phyloP scores from a whole-genome alignment of 2,329 filamentous ascomycete genomes.

The Diaporthe batatas region DNA sequence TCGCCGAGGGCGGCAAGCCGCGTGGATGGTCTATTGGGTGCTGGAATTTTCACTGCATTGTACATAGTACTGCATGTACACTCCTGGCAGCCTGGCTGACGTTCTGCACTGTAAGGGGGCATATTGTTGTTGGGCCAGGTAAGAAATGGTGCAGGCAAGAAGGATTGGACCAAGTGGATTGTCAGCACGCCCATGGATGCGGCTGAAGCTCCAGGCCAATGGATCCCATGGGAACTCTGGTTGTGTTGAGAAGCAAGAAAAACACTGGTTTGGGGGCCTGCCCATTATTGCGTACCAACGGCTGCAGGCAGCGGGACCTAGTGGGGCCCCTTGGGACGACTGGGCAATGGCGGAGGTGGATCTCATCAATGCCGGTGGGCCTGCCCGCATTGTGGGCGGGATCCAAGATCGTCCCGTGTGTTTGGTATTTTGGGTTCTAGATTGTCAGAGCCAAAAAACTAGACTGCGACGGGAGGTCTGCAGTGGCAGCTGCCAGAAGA shows the following conservation, averaged over 20 bases:
- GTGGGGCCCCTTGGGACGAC: slow-evolving; percentile 22
- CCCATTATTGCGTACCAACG: slow-evolving; percentile 7
- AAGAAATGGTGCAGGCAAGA: background rate
- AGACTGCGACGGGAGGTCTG: slow-evolving; percentile 14
- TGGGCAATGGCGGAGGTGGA: slow-evolving; percentile 29
- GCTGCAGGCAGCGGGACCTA: slow-evolving; percentile 35
- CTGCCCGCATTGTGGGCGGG: slow-evolving; percentile 24
- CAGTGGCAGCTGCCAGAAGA: slow-evolving; percentile 26
- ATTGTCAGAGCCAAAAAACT: slow-evolving; percentile 9
- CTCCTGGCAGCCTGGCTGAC: background rate
- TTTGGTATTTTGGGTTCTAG: slow-evolving; percentile 29
- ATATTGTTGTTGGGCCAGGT: background rate
- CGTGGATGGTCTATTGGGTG: background rate
- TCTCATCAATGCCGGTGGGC: slow-evolving; percentile 35
- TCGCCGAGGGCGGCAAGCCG: slow-evolving; percentile 24
- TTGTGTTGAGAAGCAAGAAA: background rate
- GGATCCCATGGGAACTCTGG: slow-evolving; percentile 8
- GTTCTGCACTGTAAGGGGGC: background rate
- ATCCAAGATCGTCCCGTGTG: slow-evolving; percentile 30
- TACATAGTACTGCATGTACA: background rate
- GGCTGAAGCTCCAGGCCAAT: slow-evolving; percentile 21
- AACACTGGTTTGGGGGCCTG: slow-evolving; percentile 18
- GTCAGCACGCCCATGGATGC: slow-evolving; percentile 18
- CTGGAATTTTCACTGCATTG: slow-evolving; percentile 3
- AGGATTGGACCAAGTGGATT: slow-evolving; percentile 17